Conservation (phyloP, 768 basidiomycete species). For the Pleurotus sapidus region DNA sequence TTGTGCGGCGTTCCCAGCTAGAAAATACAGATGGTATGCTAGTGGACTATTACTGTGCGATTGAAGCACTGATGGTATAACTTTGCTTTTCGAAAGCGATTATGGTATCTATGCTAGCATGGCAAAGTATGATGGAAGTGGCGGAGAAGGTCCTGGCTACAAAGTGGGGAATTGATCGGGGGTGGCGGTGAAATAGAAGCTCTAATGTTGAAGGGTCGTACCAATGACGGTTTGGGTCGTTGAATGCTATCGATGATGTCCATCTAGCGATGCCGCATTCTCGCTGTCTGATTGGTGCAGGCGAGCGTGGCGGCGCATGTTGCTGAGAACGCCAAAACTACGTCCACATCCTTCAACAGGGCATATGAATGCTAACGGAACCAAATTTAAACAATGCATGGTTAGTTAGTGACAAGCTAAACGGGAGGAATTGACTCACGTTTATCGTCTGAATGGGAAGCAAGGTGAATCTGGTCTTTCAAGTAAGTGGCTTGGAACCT, state of each 20-base stretch:
- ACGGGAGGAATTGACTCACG: constrained; percentile 45
- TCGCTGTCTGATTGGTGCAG: constrained; percentile 8
- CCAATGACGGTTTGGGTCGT: background rate
- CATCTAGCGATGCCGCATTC: constrained; percentile 7
- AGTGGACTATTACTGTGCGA: background rate
- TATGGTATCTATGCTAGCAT: constrained; percentile 7
- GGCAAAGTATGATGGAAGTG: constrained; percentile 8
- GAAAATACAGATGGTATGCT: constrained; percentile 5
- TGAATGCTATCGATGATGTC: constrained; percentile 5
- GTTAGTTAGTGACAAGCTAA: constrained; percentile 4
- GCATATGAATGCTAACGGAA: constrained; percentile 50
- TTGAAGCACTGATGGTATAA: background rate
- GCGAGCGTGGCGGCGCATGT: constrained; percentile 67
- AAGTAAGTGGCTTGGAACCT: constrained; percentile 30
- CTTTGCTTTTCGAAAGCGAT: background rate
- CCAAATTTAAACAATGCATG: background rate
- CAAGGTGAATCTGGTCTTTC: constrained; percentile 65
- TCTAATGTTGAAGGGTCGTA: constrained; percentile 6
- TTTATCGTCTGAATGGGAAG: constrained; percentile 84
- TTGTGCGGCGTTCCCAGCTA: constrained; percentile 3
- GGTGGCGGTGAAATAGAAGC: constrained; percentile 7
- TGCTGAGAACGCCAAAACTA: constrained; percentile 65
- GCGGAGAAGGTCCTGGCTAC: constrained; percentile 1
- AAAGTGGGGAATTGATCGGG: constrained; percentile 7
- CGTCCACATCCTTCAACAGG: constrained; percentile 64